Evolutionary conservation across 495 filamentous ascomycete species (phyloP), one percentile per base, ranked within the genome.

Genomic region (Aspergillus saccharolyticus): DNA sequence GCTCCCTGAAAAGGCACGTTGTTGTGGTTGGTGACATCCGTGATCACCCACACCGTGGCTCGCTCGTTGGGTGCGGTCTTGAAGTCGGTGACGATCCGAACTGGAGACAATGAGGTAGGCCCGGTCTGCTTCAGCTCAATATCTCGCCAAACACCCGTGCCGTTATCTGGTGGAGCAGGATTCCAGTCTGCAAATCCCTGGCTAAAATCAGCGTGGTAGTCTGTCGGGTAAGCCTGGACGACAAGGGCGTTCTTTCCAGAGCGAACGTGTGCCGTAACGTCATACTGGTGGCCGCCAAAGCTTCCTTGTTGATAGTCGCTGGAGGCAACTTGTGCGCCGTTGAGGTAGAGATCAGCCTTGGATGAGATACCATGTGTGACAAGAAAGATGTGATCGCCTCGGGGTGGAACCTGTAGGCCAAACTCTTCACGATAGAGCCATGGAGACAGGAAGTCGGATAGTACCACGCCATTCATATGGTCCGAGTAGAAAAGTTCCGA

Each of bases 151-250:
- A 88, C 75, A 0, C 85, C 84, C 0, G 79, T 84, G 1, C 80
- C 79, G 51, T 80, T 83, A 61, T 85, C 80, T 0, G 74, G 69
- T 0, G 85, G 84, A 54, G 79, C 82, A 0, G 84, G 84, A 44
- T 86, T 87, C 85, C 85, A 88, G 55, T 88, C 85, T 1, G 82
- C 79, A 54, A 83, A 88, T 0, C 84, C 82, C 18, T 83, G 61
- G 0, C 78, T 82, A 47, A 87, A 75, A 55, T 88, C 83, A 22
- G 77, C 71, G 24, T 80, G 71, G 61, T 85, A 85, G 56, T 82
- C 70, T 0, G 84, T 86, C 0, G 84, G 83, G 53, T 85, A 71
- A 0, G 76, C 80, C 21, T 74, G 66, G 15, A 86, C 74, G 5
- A 79, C 68, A 15, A 88, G 44, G 0, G 76, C 80, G 61, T 86